Conservation (phyloP, 805 yeast genomes). For the Vanderwaltozyma tropicalis region DNA sequence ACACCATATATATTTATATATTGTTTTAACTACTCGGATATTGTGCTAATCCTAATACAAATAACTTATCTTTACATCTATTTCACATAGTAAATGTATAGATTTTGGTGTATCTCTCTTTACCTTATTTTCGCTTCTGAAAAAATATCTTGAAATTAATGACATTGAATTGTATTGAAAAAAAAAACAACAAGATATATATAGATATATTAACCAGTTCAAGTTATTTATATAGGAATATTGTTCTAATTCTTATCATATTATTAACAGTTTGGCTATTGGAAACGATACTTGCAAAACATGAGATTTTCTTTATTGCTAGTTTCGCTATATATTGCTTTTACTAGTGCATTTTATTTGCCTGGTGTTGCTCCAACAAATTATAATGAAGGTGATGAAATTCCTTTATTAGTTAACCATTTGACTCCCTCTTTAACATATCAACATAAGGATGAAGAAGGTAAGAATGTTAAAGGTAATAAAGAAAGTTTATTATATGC, state of each 20-base stretch:
- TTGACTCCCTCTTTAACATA: constrained; percentile 63
- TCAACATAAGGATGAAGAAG: constrained; percentile 32
- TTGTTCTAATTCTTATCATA: no score
- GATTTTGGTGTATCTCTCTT: no score
- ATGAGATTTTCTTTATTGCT: not conserved
- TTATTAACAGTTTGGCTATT: no score
- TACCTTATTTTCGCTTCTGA: no score
- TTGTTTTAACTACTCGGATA: no score
- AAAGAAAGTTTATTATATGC: constrained; percentile 53
- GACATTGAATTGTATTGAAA: no score
- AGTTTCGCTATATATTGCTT: not conserved
- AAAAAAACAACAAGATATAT: no score
- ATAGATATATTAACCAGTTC: not conserved
- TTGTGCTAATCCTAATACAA: no score
- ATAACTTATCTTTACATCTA: no score
- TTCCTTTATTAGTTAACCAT: constrained; percentile 80
- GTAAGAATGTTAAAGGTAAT: constrained; percentile 31
- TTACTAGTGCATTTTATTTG: constrained; percentile 58
- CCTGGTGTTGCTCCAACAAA: constrained; percentile 97
- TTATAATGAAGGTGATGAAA: constrained; percentile 57
- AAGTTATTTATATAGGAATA: not conserved
- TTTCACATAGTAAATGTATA: no score
- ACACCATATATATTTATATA: no score
- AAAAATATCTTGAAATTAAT: no score
- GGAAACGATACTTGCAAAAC: not conserved